Conservation (phyloP, 2,329 filamentous ascomycete genomes). For the Penicillium polonicum region DNA sequence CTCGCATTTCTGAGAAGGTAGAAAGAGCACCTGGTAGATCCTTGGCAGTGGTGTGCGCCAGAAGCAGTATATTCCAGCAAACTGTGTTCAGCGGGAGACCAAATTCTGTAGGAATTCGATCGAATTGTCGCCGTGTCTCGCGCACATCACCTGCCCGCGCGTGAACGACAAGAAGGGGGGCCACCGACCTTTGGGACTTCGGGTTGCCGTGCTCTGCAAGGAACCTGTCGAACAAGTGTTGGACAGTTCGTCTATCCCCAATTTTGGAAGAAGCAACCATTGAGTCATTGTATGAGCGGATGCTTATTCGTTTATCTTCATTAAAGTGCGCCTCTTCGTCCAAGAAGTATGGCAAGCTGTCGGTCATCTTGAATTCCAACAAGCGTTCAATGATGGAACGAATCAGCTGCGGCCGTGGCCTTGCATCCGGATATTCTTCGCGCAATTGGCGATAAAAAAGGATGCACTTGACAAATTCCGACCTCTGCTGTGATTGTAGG, state of each 20-base stretch:
- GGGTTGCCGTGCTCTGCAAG: slow-evolving; percentile 39
- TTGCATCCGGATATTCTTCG: slow-evolving; percentile 28
- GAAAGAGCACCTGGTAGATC: slow-evolving; percentile 66
- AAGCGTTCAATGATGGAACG: slow-evolving; percentile 28
- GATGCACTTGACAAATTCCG: slow-evolving; percentile 32
- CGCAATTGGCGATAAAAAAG: slow-evolving; percentile 45
- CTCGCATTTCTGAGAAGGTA: slow-evolving; percentile 62
- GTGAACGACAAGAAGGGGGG: slow-evolving; percentile 69
- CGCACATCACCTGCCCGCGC: slow-evolving; percentile 65
- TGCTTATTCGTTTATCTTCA: slow-evolving; percentile 26
- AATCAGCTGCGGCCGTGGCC: slow-evolving; percentile 25
- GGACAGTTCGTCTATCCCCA: slow-evolving; percentile 48
- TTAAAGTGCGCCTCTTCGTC: slow-evolving; percentile 40
- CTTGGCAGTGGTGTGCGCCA: slow-evolving; percentile 64
- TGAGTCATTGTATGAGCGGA: slow-evolving; percentile 35
- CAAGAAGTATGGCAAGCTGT: slow-evolving; percentile 42
- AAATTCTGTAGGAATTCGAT: slow-evolving; percentile 59
- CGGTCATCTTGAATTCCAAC: slow-evolving; percentile 32
- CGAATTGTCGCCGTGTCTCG: slow-evolving; percentile 61
- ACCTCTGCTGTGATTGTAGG: slow-evolving; percentile 27
- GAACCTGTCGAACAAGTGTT: slow-evolving; percentile 47
- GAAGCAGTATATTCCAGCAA: slow-evolving; percentile 76
- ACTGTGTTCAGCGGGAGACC: slow-evolving; percentile 56
- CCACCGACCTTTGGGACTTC: slow-evolving; percentile 30
- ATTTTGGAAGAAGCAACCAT: slow-evolving; percentile 46